A percentile compares a stretch with the other conserved stretches of the same genome.
These are phyloP conservation scores for Phyllosticta citrichinensis DNA, from an alignment of 2,329 filamentous ascomycete genomes.

Conservation along the genomic window DNA sequence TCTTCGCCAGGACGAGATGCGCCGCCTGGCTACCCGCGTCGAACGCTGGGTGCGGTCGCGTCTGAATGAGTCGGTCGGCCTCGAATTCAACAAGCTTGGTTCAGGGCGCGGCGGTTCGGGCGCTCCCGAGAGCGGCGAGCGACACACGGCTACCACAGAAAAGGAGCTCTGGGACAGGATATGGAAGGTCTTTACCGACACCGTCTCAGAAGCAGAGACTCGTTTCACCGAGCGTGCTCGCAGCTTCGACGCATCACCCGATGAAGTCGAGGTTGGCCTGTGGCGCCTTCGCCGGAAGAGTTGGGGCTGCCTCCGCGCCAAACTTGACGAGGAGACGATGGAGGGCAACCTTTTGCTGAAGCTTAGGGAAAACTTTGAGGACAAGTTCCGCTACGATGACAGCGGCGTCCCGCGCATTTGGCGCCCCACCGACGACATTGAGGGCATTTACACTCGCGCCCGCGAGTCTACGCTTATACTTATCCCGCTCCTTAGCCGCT, in stretches of 20 bases:
- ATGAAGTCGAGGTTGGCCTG: constrained; percentile 83
- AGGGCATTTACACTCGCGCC: constrained; percentile 85
- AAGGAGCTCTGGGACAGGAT: constrained; percentile 93
- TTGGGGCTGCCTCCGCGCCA: constrained; percentile 81
- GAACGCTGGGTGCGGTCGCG: constrained; percentile 90
- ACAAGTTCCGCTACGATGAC: constrained; percentile 98
- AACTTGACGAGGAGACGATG: constrained; percentile 95
- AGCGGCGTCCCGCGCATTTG: constrained; percentile 91
- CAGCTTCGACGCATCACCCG: constrained; percentile 84
- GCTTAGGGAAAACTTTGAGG: constrained; percentile 95
- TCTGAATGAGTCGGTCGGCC: constrained; percentile 73
- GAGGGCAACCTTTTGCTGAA: constrained; percentile 94
- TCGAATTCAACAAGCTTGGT: constrained; percentile 94
- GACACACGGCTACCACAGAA: constrained; percentile 51
- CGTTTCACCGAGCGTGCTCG: constrained; percentile 81
- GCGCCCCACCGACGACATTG: constrained; percentile 93
- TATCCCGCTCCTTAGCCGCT: constrained; percentile 79
- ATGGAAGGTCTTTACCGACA: constrained; percentile 74
- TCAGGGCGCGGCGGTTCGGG: constrained; percentile 75
- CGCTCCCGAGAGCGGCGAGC: constrained; percentile 68
- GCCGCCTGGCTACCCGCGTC: constrained; percentile 76
- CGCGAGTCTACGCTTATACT: constrained; percentile 85
- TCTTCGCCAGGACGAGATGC: constrained; percentile 91
- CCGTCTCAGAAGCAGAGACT: constrained; percentile 74
- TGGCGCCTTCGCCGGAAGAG: constrained; percentile 91